Evolutionary conservation across 192 early-diverging fungal species (phyloP).

Genomic region (Rhizoclosmatium sp.): DNA sequence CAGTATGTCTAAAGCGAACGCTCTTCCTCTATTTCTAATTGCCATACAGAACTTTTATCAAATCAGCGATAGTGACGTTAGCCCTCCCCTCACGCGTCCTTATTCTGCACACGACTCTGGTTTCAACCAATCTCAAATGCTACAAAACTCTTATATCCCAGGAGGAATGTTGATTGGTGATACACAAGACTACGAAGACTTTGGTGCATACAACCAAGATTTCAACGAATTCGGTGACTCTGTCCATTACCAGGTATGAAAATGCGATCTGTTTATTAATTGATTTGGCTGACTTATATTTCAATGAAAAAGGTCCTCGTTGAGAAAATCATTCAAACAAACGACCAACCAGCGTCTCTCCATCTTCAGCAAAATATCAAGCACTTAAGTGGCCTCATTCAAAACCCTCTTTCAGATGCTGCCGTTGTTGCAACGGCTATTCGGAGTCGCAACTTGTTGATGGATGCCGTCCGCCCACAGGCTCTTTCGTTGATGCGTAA

Average conservation of each 20-base stretch:
- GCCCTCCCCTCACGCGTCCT: background rate
- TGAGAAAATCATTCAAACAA: conserved; percentile 72
- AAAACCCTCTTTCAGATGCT: conserved; percentile 2
- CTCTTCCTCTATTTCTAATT: background rate
- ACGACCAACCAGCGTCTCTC: conserved; percentile 78
- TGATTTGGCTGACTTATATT: background rate
- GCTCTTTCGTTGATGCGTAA: conserved; percentile 72
- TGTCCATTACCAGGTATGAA: conserved; percentile 23
- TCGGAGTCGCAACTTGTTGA: conserved; percentile 57
- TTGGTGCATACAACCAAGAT: conserved; percentile 23
- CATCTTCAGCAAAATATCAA: conserved; percentile 77
- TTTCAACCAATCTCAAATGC: background rate
- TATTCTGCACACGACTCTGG: conserved; percentile 6
- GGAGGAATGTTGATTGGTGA: conserved; percentile 4
- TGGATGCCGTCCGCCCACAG: conserved; percentile 65
- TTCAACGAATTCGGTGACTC: conserved; percentile 39
- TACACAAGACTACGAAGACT: conserved; percentile 7
- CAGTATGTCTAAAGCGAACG: background rate
- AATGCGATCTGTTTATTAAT: background rate
- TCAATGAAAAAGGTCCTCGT: conserved; percentile 59
- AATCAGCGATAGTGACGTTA: background rate
- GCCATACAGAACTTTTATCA: background rate
- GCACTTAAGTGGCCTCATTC: conserved; percentile 54
- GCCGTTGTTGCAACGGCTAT: conserved; percentile 12
- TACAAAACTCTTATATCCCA: conserved; percentile 1